A percentile compares a stretch with the other conserved stretches of the same genome.
Evolutionary conservation across 2,329 filamentous ascomycete species (phyloP).

Genomic region (Stachybotrys chlorohalonatus): DNA sequence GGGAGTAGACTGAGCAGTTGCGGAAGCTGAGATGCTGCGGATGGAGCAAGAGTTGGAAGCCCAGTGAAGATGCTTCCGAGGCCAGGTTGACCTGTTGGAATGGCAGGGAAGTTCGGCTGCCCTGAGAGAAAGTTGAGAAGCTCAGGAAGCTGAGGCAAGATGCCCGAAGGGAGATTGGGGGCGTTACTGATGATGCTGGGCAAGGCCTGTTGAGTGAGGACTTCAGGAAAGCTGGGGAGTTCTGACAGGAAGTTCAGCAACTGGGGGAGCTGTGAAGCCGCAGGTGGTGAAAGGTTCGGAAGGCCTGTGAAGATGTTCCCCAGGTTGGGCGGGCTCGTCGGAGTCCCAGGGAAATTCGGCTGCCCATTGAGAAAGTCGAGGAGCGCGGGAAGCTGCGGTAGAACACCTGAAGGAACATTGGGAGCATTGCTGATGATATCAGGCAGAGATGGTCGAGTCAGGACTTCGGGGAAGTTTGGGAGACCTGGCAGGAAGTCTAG

Average conservation of each 20-base stretch:
- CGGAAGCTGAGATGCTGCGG: background rate
- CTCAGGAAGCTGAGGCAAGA: background rate
- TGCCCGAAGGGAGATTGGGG: background rate
- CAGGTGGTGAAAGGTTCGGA: background rate
- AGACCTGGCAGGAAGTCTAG: background rate
- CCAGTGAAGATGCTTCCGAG: background rate
- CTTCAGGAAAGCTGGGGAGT: background rate
- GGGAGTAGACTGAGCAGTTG: background rate
- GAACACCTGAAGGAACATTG: background rate
- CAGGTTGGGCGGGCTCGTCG: background rate
- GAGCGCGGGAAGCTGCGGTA: background rate
- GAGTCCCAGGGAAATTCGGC: too few species aligned
- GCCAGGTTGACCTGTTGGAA: background rate
- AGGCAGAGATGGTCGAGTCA: background rate
- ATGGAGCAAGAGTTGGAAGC: background rate
- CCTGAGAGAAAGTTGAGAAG: background rate
- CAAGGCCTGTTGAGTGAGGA: background rate
- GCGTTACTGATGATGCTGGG: background rate
- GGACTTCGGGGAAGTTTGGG: background rate
- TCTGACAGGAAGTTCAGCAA: background rate
- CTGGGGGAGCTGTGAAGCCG: background rate
- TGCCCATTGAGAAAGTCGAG: background rate
- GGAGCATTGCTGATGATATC: background rate
- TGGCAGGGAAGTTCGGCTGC: too few species aligned
- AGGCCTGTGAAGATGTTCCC: background rate